Evolutionary conservation across 257 asterid genomes (phyloP).

Genomic region (Salvia miltiorrhiza): DNA sequence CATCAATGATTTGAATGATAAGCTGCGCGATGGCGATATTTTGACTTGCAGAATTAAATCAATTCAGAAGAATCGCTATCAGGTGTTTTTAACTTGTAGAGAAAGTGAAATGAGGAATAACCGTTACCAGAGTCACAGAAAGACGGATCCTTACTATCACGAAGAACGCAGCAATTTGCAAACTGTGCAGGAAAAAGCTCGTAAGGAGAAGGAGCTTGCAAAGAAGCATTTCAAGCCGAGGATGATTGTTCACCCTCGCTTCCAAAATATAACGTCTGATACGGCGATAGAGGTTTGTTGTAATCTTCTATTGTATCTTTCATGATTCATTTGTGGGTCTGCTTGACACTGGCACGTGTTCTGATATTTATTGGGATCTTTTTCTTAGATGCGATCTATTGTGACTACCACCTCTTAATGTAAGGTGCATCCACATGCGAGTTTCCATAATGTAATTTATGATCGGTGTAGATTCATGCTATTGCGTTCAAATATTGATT

Average conservation of each 20-base stretch:
- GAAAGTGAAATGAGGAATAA: constrained; percentile 75
- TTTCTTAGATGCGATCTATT: neutral
- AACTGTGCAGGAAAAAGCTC: constrained; percentile 65
- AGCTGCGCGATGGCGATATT: constrained; percentile 77
- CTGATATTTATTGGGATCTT: neutral
- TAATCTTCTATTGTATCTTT: neutral
- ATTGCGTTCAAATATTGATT: neutral
- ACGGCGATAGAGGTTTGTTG: constrained; percentile 69
- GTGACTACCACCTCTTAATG: neutral
- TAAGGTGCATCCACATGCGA: neutral
- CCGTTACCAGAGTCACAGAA: constrained; percentile 43
- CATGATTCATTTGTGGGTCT: constrained; percentile 1
- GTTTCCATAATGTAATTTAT: neutral
- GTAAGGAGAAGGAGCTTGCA: constrained; percentile 73
- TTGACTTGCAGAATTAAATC: constrained; percentile 79
- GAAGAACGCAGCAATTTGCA: constrained; percentile 60
- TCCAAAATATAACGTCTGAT: constrained; percentile 82
- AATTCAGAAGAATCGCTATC: constrained; percentile 78
- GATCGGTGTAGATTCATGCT: neutral
- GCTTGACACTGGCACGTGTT: constrained; percentile 3
- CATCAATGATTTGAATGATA: constrained; percentile 66
- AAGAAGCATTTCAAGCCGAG: constrained; percentile 89
- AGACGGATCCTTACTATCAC: constrained; percentile 68
- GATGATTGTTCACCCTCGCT: constrained; percentile 92
- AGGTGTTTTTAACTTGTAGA: constrained; percentile 71